Evolutionary conservation across 257 asterid genomes (phyloP).

Genomic region (Przewalskia tangutica): DNA sequence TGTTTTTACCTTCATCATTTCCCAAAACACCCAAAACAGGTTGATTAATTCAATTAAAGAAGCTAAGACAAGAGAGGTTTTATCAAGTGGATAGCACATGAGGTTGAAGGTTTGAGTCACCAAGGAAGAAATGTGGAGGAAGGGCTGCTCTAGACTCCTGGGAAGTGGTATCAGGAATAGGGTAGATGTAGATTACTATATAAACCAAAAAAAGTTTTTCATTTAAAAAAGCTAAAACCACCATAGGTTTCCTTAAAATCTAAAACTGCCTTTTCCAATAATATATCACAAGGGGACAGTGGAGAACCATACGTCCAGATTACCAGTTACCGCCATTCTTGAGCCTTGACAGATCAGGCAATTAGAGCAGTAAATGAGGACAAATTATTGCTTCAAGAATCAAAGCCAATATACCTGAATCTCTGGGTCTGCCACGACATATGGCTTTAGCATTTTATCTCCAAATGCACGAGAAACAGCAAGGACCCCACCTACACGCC

Average conservation of each 20-base stretch:
- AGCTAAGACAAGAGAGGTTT: too few species aligned
- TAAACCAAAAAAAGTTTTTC: background rate
- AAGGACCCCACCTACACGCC: slow-evolving; percentile 89
- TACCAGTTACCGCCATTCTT: background rate
- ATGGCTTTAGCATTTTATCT: slow-evolving; percentile 60
- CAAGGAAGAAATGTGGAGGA: too few species aligned
- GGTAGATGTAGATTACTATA: background rate
- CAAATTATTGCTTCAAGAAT: background rate
- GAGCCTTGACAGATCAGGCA: background rate
- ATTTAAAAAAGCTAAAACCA: background rate
- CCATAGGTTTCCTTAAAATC: background rate
- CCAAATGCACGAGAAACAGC: slow-evolving; percentile 93
- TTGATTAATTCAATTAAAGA: too few species aligned
- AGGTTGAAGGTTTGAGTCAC: too few species aligned
- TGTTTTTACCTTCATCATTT: too few species aligned
- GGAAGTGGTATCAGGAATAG: too few species aligned
- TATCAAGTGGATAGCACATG: too few species aligned
- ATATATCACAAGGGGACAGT: background rate
- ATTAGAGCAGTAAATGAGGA: background rate
- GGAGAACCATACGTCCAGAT: background rate
- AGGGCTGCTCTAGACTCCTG: too few species aligned
- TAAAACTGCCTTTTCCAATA: background rate
- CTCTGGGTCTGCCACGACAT: slow-evolving; percentile 66
- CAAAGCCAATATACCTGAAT: slow-evolving; percentile 37
- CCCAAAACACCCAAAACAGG: too few species aligned